phyloP scores from a whole-genome alignment of 192 early-diverging fungal species.

The Podila minutissima region DNA sequence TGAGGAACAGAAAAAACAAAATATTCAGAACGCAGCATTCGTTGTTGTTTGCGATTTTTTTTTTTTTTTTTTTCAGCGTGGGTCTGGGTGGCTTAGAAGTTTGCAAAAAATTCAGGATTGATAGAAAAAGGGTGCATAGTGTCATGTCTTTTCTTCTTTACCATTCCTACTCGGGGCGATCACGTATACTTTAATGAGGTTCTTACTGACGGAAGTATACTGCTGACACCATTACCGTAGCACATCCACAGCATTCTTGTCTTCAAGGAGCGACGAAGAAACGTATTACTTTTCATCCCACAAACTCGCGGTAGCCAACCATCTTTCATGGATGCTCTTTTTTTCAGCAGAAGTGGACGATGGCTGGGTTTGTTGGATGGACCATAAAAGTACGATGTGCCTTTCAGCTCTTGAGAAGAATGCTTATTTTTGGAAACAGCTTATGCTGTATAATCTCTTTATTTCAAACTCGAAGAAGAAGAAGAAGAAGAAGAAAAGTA shows the following conservation, averaged over 20 bases:
- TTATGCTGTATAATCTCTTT: background rate
- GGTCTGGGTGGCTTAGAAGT: too few species aligned
- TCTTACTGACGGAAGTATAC: conserved; percentile 5
- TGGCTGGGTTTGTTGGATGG: background rate
- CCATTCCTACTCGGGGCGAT: conserved; percentile 18
- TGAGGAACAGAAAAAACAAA: background rate
- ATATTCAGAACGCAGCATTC: background rate
- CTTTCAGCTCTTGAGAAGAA: background rate
- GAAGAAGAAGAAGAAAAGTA: background rate
- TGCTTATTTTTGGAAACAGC: conserved; percentile 14
- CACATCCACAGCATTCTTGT: conserved; percentile 4
- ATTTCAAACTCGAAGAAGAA: background rate
- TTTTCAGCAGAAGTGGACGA: too few species aligned
- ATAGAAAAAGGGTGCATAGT: too few species aligned
- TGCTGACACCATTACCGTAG: conserved; percentile 14
- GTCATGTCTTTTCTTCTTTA: background rate
- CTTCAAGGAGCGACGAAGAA: background rate
- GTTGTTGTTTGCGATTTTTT: too few species aligned
- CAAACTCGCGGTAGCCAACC: background rate
- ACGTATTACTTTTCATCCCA: background rate
- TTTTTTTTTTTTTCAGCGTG: too few species aligned
- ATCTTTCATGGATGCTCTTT: too few species aligned
- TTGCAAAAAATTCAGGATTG: too few species aligned
- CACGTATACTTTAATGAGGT: conserved; percentile 21
- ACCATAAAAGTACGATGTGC: background rate